Base-by-base conservation (phyloP, 2,329 filamentous ascomycete genomes). In the Aureobasidium pullulans region DNA sequence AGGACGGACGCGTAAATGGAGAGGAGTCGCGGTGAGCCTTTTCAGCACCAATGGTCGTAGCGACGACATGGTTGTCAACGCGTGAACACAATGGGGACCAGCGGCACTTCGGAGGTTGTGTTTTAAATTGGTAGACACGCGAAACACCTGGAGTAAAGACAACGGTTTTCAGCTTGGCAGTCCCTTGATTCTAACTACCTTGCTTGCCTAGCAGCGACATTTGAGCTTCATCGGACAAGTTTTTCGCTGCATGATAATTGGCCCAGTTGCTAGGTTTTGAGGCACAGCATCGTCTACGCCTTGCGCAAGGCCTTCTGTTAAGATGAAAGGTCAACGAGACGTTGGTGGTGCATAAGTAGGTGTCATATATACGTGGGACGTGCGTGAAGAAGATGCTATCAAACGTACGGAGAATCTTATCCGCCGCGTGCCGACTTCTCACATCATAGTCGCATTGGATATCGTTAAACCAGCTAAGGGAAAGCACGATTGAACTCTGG, bases 131-230 rank as follows among this genome's bases (percentile, higher is more conserved):
- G 13, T 34, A 31, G 48, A 31, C 36, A 40, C 34, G 15, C 48
- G 36, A 40, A 39, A 52, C 44, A 16, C 36, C 48, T 52, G 48
- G 48, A 52, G 48, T 40, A 40, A 10, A 40, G 48, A 28, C 48
- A 52, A 52, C 48, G 48, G 48, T 15, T 49, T 9, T 39, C 48
- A 39, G 34, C 48, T 52, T 52, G 48, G 48, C 48, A 31, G 13
- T 15, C n/a, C 23, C 48, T 52, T 28, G 47, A n/a, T 39, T 16
- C 29, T 31, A 16, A n/a, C 36, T 40, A 37, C 47, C 11, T 39
- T 52, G 36, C 23, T 52, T 40, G 39, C 19, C 4, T 13, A 36
- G 13, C 23, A 23, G 23, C 23, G 23, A 36, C 8, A 36, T 9
- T 8, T 36, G 34, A 36, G 13, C 8, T 13, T 13, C 34, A 13